phyloP scores from a whole-genome alignment of 2,329 filamentous ascomycete genomes.

The Hypoxylon sp. region DNA sequence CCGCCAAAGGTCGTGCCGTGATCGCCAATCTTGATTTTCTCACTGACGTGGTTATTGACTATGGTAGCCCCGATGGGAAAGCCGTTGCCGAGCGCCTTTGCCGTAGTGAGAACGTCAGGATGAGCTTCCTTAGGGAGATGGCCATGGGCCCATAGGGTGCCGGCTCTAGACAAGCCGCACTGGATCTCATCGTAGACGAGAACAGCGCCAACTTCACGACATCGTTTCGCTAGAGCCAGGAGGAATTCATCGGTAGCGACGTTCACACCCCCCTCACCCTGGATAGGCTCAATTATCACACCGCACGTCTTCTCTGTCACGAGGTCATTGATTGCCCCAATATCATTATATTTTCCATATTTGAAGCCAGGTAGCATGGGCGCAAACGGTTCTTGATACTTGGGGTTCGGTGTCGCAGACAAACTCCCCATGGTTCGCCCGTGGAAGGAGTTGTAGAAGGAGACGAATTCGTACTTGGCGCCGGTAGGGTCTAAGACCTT shows the following conservation, averaged over 20 bases:
- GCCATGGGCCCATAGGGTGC: conserved; percentile 89
- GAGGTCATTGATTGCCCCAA: conserved; percentile 75
- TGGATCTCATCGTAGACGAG: conserved; percentile 98
- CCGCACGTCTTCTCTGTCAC: conserved; percentile 90
- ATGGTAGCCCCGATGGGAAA: conserved; percentile 92
- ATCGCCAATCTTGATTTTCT: conserved; percentile 77
- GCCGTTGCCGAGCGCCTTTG: conserved; percentile 96
- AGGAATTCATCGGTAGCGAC: conserved; percentile 87
- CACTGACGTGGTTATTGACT: conserved; percentile 70
- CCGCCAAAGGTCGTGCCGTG: conserved; percentile 96
- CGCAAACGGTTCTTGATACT: conserved; percentile 94
- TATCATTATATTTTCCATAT: conserved; percentile 88
- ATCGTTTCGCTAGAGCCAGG: conserved; percentile 82
- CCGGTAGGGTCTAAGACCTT: conserved; percentile 79
- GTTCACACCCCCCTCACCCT: conserved; percentile 94
- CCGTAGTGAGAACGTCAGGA: conserved; percentile 92
- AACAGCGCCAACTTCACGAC: conserved; percentile 87
- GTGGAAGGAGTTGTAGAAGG: conserved; percentile 93
- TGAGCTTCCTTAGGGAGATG: conserved; percentile 80
- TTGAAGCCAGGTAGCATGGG: conserved; percentile 96
- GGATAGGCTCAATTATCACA: conserved; percentile 96
- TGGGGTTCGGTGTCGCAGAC: conserved; percentile 96
- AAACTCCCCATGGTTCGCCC: conserved; percentile 95
- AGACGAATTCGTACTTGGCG: conserved; percentile 85
- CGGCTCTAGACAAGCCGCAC: conserved; percentile 89